Evolutionary conservation across 2,329 filamentous ascomycete genomes (phyloP).

Genomic region (Microdochium trichocladiopsis): DNA sequence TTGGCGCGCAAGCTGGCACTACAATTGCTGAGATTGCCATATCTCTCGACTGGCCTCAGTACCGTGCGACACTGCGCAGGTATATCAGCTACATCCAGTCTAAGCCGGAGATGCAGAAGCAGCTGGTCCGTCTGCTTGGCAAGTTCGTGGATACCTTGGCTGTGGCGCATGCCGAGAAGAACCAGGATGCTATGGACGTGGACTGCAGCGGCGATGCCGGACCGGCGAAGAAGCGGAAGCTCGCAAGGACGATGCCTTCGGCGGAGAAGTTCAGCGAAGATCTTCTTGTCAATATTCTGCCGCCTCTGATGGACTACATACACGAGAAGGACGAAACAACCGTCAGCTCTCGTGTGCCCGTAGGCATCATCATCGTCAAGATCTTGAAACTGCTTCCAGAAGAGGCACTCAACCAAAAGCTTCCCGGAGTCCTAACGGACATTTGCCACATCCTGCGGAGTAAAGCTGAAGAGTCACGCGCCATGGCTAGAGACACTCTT

Average conservation of each 20-base stretch:
- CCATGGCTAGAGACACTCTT: constrained; percentile 84
- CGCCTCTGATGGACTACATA: constrained; percentile 74
- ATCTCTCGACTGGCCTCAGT: constrained; percentile 85
- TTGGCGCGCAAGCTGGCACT: constrained; percentile 79
- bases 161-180: constrained; percentile 35
- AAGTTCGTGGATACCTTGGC: constrained; percentile 74
- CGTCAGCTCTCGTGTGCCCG: constrained; percentile 85
- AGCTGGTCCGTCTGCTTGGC: constrained; percentile 73
- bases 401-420: constrained; percentile 62
- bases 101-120: constrained; percentile 79
- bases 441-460: constrained; percentile 90
- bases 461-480: constrained; percentile 79
- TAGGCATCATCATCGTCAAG: constrained; percentile 84
- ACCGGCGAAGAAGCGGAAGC: constrained; percentile 25
- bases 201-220: constrained; percentile 19
- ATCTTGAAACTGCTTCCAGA: constrained; percentile 73
- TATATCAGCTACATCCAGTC: constrained; percentile 77
- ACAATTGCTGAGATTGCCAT: constrained; percentile 69
- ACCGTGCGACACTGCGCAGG: constrained; percentile 73
- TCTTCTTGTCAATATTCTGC: constrained; percentile 67
- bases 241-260: constrained; percentile 61
- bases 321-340: constrained; percentile 93
- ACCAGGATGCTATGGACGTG: constrained; percentile 33
- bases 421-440: constrained; percentile 82
- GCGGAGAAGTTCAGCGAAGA: constrained; percentile 63